Base-by-base conservation (phyloP, 352 stramenopile genomes). In the Nothophytophthora sp. region DNA sequence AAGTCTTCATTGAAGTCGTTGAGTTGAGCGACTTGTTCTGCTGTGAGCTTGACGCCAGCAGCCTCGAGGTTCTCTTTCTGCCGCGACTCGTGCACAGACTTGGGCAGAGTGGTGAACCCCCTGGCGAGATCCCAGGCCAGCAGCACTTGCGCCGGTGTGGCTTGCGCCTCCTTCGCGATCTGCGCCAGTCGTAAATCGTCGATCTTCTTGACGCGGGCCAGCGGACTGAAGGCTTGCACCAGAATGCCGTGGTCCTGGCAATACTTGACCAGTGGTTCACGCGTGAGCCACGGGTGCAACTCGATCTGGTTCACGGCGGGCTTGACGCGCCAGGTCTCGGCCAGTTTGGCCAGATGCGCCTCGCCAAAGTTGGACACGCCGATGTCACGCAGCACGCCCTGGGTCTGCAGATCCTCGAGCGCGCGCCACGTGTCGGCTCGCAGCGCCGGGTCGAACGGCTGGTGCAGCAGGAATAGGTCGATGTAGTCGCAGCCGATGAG, bases 331-430 rank as follows among this genome's bases (percentile, higher is more conserved):
- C 65, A 75, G 10, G 76, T 70, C 37, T 69, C 30, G 28, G 85
- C 70, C 6, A 96, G 42, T 35, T 83, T 83, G 50, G 80, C 60
- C 32, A 97, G 64, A 64, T 96, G 86, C 12, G 70, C 60, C 32
- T 86, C 52, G 2, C 73, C 67, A 64, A 96, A 95, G 50, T 96
- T 96, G 22, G 70, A 93, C 18, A 96, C 88, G 35, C 87, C 90
- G 38, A 93, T 88, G 45, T 89, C 76, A 22, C 66, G 60, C 34
- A 90, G 62, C n/a, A 88, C 48, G 0, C 83, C 88, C 19, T 72
- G 50, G 5, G 32, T 48, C 50, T 74, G 60, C 28, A 75, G 33
- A 23, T 81, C 70, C 20, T 79, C 55, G 1, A 84, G 55, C 5
- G 69, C 75, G 18, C 60, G 51, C 63, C 64, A 79, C 18, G 63